Base-by-base conservation (phyloP, 805 yeast species). In the Candida coleopterorum region DNA sequence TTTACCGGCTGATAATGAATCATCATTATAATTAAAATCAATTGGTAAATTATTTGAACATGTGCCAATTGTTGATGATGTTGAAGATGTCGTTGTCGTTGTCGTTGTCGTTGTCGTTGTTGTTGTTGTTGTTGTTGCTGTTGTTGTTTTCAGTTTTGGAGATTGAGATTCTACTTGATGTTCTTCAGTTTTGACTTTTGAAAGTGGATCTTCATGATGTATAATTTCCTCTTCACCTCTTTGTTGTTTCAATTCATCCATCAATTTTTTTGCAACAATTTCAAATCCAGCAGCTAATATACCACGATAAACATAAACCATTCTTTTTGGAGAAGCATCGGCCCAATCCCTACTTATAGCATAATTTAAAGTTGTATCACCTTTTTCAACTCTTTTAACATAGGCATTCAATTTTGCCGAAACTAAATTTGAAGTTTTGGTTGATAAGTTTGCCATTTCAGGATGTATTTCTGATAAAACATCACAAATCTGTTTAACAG, bases 321-420 rank as follows among this genome's bases (percentile, higher is more conserved):
- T 85, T 65, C 95, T 72, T 52, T 85, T 81, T 35, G 95, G 95
- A 2, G 87, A 79, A 12, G 90, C 87, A 56, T 84, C 90, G 3
- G 94, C 90, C 95, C 95, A 85, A 57, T 85, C 93, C 61, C 95
- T 75, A 1, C 87, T 79, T 29, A 85, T 62, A 14, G 90, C 86
- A 56, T 85, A 85, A 39, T 74, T 73, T 49, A 85, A 68, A 29
- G 77, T 72, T 43, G 77, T 70, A 55, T 85, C 94, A 46, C 93
- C 93, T 52, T 84, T 84, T 54, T 85, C 94, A 21, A 85, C 84
- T 49, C 89, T 74, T 55, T 85, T 85, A 32, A 85, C 93, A 53
- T 85, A 85, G 14, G 93, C 93, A 55, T 85, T 85, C 47, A 85
- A 64, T 55, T 85, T 85, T 14, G 95, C 95, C 46, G 85, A 75